Conservation (phyloP, 768 basidiomycete genomes). For the Clavaria fumosa region DNA sequence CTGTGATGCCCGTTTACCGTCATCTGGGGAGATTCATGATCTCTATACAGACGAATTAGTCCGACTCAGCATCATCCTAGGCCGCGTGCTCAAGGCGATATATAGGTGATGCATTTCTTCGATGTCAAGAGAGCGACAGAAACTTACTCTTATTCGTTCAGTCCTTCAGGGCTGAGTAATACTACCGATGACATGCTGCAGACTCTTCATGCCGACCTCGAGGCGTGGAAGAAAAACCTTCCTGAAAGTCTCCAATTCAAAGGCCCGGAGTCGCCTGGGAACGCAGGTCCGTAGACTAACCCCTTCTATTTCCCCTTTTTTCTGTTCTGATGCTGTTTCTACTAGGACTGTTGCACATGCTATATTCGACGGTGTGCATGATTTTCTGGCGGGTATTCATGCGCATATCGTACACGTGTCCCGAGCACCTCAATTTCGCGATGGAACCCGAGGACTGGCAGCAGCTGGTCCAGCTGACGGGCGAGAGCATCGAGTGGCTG, state of each 20-base stretch:
- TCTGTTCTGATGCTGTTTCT: conserved; percentile 3
- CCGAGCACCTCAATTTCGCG: conserved; percentile 76
- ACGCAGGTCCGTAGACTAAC: no score
- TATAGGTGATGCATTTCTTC: conserved; percentile 46
- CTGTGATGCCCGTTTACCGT: conserved; percentile 88
- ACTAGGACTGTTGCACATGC: conserved; percentile 71
- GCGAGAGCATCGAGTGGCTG: conserved; percentile 83
- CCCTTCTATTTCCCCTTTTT: conserved; percentile 15
- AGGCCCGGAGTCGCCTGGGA: conserved; percentile 48
- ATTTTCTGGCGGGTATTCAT: conserved; percentile 98
- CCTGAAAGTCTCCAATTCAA: conserved; percentile 66
- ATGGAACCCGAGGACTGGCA: conserved; percentile 73
- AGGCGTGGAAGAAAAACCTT: conserved; percentile 64
- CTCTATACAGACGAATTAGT: conserved; percentile 85
- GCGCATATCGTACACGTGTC: conserved; percentile 89
- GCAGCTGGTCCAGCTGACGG: conserved; percentile 52
- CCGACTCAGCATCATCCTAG: conserved; percentile 80
- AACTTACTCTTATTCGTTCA: conserved; percentile 15
- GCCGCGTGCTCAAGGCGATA: conserved; percentile 82
- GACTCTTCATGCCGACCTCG: conserved; percentile 45
- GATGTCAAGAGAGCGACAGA: not conserved
- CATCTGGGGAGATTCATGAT: conserved; percentile 66
- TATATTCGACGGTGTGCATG: conserved; percentile 84
- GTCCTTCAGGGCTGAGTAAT: conserved; percentile 76
- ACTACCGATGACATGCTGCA: conserved; percentile 72